Percentiles rank a stretch among this genome's conserved stretches.
Evolutionary conservation across 306 rosid genomes (phyloP).

Genomic region (apple (Malus domestica)): ASM211411v1 NC_041802.1:5830501-5831000

Average conservation of each 20-base stretch:
- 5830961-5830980: neutral
- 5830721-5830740: neutral
- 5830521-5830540: neutral
- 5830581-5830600: neutral
- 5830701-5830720: neutral
- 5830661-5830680: neutral
- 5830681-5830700: neutral
- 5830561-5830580: neutral
- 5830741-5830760: too few relatives aligned
- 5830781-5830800: too few relatives aligned
- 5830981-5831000: neutral
- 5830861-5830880: too few relatives aligned
- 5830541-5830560: neutral
- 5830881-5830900: neutral
- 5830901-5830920: neutral
- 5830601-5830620: neutral
- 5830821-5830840: neutral
- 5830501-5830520: neutral
- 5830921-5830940: too few relatives aligned
- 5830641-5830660: neutral
- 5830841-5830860: neutral
- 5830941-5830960: too few relatives aligned
- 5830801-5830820: neutral
- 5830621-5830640: neutral
- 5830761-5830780: too few relatives aligned